A percentile compares a stretch with the other conserved stretches of the same genome.
Conservation (phyloP, 495 filamentous ascomycete species). For the Penicillium verhagenii region DNA sequence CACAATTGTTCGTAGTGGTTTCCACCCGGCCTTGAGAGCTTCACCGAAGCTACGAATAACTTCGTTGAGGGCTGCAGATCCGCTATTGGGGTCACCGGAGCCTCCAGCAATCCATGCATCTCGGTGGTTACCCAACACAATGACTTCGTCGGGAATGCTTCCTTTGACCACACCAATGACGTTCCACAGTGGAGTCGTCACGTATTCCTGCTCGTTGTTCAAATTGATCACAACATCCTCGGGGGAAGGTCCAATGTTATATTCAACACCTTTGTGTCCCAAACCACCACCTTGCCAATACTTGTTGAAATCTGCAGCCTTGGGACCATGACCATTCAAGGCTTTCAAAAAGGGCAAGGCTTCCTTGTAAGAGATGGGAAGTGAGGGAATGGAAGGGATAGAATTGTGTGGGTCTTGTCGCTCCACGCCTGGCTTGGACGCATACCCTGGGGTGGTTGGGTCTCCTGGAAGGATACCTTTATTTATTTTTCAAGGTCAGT, state of each 20-base stretch:
- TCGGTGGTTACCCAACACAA: conserved; percentile 92
- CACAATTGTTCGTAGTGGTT: conserved; percentile 67
- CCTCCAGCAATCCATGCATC: conserved; percentile 94
- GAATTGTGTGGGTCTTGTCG: conserved; percentile 64
- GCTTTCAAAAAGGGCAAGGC: conserved; percentile 82
- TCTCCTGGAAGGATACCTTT: conserved; percentile 61
- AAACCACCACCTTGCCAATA: conserved; percentile 74
- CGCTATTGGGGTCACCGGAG: conserved; percentile 80
- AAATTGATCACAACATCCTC: conserved; percentile 74
- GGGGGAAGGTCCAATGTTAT: conserved; percentile 88
- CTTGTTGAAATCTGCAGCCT: conserved; percentile 71
- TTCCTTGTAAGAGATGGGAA: conserved; percentile 88
- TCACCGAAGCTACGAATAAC: conserved; percentile 79
- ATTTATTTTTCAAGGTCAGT: not conserved
- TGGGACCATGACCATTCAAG: conserved; percentile 83
- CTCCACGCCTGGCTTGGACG: conserved; percentile 86
- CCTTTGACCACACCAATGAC: conserved; percentile 94
- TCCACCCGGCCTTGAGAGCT: conserved; percentile 74
- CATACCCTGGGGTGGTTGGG: conserved; percentile 89
- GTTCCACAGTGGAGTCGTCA: conserved; percentile 88
- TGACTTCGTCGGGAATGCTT: conserved; percentile 79
- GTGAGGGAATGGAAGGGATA: conserved; percentile 83
- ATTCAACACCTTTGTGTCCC: conserved; percentile 78
- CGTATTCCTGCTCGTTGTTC: conserved; percentile 84
- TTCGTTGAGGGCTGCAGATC: conserved; percentile 87